A percentile compares a stretch with the other conserved stretches of the same genome.
Conservation (phyloP, 441 rosid genomes). For the Viola pubescens region DNA sequence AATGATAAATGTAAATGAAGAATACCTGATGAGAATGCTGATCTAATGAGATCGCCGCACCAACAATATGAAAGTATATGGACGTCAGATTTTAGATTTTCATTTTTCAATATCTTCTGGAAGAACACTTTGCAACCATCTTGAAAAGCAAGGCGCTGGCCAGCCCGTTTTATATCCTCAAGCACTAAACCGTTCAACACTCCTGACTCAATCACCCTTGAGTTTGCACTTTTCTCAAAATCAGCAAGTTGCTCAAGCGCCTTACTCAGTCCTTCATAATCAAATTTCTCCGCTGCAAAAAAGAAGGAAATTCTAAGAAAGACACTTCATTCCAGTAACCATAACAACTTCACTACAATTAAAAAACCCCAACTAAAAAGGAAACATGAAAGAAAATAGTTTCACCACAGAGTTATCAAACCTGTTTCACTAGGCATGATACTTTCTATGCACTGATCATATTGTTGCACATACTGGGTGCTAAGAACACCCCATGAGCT, state of each 20-base stretch:
- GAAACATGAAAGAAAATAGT: neutral
- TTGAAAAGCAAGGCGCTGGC: constrained; percentile 63
- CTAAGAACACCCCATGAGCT: constrained; percentile 76
- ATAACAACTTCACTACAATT: constrained; percentile 9
- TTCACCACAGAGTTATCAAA: constrained; percentile 15
- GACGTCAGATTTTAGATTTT: constrained; percentile 42
- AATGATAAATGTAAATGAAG: neutral
- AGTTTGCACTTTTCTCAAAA: constrained; percentile 69
- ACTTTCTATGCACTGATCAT: constrained; percentile 83
- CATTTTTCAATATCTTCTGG: constrained; percentile 43
- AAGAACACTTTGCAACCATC: constrained; percentile 72
- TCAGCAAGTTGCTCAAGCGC: constrained; percentile 67
- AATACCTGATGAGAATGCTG: constrained; percentile 68
- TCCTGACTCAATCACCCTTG: constrained; percentile 69
- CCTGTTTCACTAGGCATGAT: constrained; percentile 59
- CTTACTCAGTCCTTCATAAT: constrained; percentile 50
- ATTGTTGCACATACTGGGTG: constrained; percentile 71
- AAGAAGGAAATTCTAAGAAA: constrained; percentile 4
- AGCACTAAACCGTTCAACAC: constrained; percentile 73
- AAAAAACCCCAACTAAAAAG: neutral
- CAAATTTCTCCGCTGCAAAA: constrained; percentile 51
- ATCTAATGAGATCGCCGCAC: constrained; percentile 85
- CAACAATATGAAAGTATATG: constrained; percentile 86
- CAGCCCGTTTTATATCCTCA: constrained; percentile 82
- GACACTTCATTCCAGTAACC: neutral